Evolutionary conservation across 768 basidiomycete species (phyloP).

Genomic region (Pleurotus pulmonarius): DNA sequence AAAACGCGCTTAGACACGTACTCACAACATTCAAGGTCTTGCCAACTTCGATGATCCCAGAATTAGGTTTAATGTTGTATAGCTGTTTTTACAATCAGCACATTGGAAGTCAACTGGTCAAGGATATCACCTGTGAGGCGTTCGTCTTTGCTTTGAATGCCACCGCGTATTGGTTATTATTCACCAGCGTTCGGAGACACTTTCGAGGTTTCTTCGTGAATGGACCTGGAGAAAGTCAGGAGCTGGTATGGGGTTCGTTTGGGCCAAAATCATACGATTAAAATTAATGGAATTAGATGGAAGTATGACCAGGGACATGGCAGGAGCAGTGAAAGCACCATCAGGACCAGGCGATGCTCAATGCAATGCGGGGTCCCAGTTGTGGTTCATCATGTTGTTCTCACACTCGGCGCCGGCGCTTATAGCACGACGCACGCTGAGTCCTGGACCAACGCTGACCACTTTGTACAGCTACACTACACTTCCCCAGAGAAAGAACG

Average conservation of each 20-base stretch:
- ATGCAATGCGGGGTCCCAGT: no score
- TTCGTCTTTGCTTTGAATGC: conserved; percentile 7
- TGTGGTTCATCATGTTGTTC: no score
- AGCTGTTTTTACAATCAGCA: background rate
- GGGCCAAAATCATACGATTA: background rate
- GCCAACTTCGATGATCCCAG: conserved; percentile 4
- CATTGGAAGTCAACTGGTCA: background rate
- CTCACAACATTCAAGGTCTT: background rate
- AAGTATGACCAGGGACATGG: conserved; percentile 6
- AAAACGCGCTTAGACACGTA: background rate
- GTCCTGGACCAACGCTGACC: no score
- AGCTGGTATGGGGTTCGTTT: background rate
- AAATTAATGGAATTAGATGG: conserved; percentile 1
- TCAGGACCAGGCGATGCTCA: no score
- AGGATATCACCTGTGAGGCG: background rate
- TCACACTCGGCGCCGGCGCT: no score
- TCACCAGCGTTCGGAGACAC: background rate
- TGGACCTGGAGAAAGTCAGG: background rate
- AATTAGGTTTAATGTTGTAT: conserved; percentile 2
- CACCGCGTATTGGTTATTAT: background rate
- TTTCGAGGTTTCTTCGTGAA: conserved; percentile 3
- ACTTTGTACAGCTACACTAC: no score
- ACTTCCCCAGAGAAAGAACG: no score
- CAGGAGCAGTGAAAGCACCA: background rate
- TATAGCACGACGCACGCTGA: no score